phyloP scores from a whole-genome alignment of 192 early-diverging fungal species.

The Dimargaris xerosporica region DNA sequence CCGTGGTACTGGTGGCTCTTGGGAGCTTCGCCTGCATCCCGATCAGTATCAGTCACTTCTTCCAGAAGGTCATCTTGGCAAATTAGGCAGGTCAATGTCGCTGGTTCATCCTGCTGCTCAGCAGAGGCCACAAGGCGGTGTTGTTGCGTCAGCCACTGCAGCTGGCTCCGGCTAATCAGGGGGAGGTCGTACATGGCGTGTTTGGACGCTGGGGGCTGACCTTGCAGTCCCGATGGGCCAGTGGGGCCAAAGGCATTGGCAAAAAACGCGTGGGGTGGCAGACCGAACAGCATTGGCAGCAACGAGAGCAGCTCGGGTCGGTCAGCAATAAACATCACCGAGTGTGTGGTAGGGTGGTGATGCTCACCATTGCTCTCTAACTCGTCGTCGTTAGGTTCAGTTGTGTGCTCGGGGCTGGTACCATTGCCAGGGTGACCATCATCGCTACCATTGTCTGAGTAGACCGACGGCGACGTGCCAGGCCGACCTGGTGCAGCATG shows the following conservation, averaged over 20 bases:
- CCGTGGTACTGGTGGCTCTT: too few species aligned
- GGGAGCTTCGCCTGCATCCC: too few species aligned
- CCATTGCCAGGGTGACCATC: too few species aligned
- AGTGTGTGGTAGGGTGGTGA: too few species aligned
- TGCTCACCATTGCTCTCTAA: too few species aligned
- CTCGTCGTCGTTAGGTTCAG: too few species aligned
- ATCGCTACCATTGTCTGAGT: too few species aligned
- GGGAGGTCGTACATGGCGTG: slow-evolving; percentile 13
- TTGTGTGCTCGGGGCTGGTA: too few species aligned
- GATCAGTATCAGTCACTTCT: too few species aligned
- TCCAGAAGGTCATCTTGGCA: slow-evolving; percentile 13
- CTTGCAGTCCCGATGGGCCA: slow-evolving; percentile 13
- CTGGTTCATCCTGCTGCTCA: slow-evolving; percentile 2
- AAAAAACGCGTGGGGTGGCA: neutral
- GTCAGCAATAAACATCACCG: neutral
- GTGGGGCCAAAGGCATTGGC: neutral
- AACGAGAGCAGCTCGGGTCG: neutral
- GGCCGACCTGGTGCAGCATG: too few species aligned
- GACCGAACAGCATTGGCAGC: neutral
- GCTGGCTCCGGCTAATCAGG: neutral
- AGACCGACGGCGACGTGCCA: too few species aligned
- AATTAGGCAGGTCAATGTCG: slow-evolving; percentile 11
- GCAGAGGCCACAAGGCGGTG: neutral
- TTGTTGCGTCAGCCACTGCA: neutral
- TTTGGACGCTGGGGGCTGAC: slow-evolving; percentile 18